Evolutionary conservation across 305 asterid genomes (phyloP).

Genomic region (Euphrasia arctica): DNA sequence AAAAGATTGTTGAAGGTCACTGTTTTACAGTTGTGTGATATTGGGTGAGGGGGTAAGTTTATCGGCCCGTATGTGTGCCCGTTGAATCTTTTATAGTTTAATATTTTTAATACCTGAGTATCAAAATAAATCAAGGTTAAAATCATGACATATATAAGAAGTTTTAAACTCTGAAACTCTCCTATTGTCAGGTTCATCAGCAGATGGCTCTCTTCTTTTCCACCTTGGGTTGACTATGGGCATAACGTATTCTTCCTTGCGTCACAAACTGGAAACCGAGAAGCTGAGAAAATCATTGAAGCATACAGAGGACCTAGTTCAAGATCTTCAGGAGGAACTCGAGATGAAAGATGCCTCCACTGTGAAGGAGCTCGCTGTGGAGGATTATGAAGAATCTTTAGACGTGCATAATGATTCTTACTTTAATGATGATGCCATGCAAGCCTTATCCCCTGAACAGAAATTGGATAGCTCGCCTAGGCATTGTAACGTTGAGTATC

Average conservation of each 20-base stretch:
- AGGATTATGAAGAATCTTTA: slow-evolving; percentile 48
- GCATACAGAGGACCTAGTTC: slow-evolving; percentile 70
- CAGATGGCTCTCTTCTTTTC: slow-evolving; percentile 41
- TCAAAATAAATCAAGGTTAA: no score
- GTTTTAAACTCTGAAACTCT: slow-evolving; percentile 14
- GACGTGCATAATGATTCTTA: slow-evolving; percentile 35
- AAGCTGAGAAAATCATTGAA: slow-evolving; percentile 54
- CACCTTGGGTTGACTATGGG: slow-evolving; percentile 73
- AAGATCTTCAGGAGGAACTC: slow-evolving; percentile 90
- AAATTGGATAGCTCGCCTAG: slow-evolving; percentile 4
- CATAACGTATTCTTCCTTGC: slow-evolving; percentile 46
- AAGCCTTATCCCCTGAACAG: slow-evolving; percentile 30
- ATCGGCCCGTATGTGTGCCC: neutral
- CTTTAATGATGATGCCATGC: slow-evolving; percentile 30
- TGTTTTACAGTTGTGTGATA: neutral
- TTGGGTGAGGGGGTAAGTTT: neutral
- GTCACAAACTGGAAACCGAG: slow-evolving; percentile 52
- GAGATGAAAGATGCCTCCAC: slow-evolving; percentile 87
- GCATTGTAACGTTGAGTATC: slow-evolving; percentile 28
- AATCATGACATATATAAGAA: neutral
- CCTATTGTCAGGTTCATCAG: slow-evolving; percentile 53
- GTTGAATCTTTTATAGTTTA: neutral
- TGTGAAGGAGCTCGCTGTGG: slow-evolving; percentile 69
- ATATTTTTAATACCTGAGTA: no score
- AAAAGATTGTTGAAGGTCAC: neutral